phyloP scores from a whole-genome alignment of 345 rosid genomes.

The Euphorbia pulcherrima region DNA sequence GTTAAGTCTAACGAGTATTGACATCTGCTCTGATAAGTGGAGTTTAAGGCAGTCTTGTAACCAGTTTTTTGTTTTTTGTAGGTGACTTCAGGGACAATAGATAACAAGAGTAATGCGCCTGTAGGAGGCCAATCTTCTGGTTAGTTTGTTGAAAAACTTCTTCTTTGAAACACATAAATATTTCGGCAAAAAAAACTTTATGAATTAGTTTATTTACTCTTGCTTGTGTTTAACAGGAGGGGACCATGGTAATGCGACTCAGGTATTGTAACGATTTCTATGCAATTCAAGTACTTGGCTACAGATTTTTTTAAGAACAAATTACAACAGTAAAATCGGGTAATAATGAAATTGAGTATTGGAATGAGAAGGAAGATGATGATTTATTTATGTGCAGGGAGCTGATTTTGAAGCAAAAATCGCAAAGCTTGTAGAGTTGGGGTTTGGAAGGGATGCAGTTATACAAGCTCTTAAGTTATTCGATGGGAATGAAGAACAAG shows the following conservation, averaged over 20 bases:
- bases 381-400: slow-evolving; percentile 50
- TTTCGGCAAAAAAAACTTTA: not conserved
- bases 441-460: slow-evolving; percentile 76
- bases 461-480: slow-evolving; percentile 80
- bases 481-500: slow-evolving; percentile 90
- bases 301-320: not conserved
- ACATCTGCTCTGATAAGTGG: not conserved
- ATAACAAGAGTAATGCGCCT: slow-evolving; percentile 36
- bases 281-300: not conserved
- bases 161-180: not conserved
- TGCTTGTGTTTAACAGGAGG: slow-evolving; percentile 30
- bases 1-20: not conserved
- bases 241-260: slow-evolving; percentile 22
- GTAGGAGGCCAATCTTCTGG: slow-evolving; percentile 57
- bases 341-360: not conserved
- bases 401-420: slow-evolving; percentile 87
- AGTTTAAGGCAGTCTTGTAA: not conserved
- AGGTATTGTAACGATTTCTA: slow-evolving; percentile 38
- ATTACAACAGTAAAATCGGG: not conserved
- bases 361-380: not conserved
- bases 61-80: slow-evolving; percentile 26
- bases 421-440: slow-evolving; percentile 82
- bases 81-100: slow-evolving; percentile 43
- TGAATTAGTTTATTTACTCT: not conserved
- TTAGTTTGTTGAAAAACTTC: slow-evolving; percentile 23